phyloP scores from a whole-genome alignment of 768 basidiomycete species.

The Calocybe indica region DNA sequence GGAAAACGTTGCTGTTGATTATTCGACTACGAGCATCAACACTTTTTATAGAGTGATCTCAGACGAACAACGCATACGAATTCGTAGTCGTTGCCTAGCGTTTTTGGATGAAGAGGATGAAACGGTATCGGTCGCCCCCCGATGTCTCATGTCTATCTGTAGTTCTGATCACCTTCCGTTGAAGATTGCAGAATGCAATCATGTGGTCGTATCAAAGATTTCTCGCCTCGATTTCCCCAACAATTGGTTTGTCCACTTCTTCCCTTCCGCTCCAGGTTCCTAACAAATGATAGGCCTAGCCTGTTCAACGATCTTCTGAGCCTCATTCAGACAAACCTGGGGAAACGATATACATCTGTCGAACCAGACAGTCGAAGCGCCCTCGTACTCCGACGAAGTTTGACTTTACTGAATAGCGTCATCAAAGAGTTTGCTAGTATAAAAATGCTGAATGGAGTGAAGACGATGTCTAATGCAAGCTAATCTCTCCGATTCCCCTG shows the following conservation, averaged over 20 bases:
- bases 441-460: slow-evolving; percentile 66
- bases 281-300: slow-evolving; percentile 41
- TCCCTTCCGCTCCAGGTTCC: not conserved
- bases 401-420: slow-evolving; percentile 59
- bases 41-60: slow-evolving; percentile 48
- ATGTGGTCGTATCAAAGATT: slow-evolving; percentile 68
- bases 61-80: slow-evolving; percentile 59
- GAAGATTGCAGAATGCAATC: slow-evolving; percentile 77
- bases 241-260: slow-evolving; percentile 47
- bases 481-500: not conserved
- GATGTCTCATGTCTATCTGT: slow-evolving; percentile 4
- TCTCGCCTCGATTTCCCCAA: slow-evolving; percentile 73
- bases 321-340: slow-evolving; percentile 48
- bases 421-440: slow-evolving; percentile 65
- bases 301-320: slow-evolving; percentile 50
- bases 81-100: slow-evolving; percentile 56
- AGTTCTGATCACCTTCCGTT: not conserved
- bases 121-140: slow-evolving; percentile 39
- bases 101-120: slow-evolving; percentile 79
- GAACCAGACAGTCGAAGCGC: slow-evolving; percentile 36
- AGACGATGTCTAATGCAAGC: slow-evolving; percentile 57
- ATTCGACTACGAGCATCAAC: slow-evolving; percentile 6
- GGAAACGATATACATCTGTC: slow-evolving; percentile 38
- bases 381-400: slow-evolving; percentile 50
- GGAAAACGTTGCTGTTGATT: not conserved